Conservation (phyloP, 495 filamentous ascomycete species). For the Aspergillus sclerotioniger region DNA sequence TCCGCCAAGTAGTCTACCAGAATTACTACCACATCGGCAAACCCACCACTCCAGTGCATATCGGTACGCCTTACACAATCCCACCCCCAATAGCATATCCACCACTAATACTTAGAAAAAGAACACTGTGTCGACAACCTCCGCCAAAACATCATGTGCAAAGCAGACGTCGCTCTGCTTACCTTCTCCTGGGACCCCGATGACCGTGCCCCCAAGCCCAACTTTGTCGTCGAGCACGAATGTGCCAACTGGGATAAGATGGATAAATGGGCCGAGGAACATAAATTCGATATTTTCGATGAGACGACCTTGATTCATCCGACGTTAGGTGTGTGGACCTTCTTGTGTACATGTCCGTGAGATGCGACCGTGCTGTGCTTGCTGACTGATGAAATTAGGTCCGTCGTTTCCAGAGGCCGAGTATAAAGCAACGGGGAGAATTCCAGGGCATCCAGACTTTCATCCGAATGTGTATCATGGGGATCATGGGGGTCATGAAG, state of each 20-base stretch:
- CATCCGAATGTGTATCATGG: conserved; percentile 3
- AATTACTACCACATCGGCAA: conserved; percentile 1
- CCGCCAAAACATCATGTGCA: conserved; percentile 31
- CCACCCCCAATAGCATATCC: no score
- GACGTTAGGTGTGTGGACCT: background rate
- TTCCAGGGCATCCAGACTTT: conserved; percentile 1
- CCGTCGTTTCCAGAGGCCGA: background rate
- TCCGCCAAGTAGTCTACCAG: background rate
- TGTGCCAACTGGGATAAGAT: conserved; percentile 16
- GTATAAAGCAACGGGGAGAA: background rate
- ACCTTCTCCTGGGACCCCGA: conserved; percentile 11
- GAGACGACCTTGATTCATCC: background rate
- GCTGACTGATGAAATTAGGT: no score
- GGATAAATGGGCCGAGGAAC: conserved; percentile 11
- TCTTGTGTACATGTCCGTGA: no score
- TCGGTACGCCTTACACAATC: no score
- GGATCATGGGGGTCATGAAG: background rate
- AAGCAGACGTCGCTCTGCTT: conserved; percentile 25
- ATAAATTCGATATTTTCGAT: conserved; percentile 11
- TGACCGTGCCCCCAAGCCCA: conserved; percentile 7
- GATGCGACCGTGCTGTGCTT: no score
- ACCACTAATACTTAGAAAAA: background rate
- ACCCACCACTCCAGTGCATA: background rate
- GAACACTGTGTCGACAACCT: conserved; percentile 35
- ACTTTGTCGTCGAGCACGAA: conserved; percentile 15